Percentiles rank a stretch among this genome's conserved stretches.
Evolutionary conservation across 257 asterid genomes (phyloP).

Genomic region (Cruciata laevipes): DNA sequence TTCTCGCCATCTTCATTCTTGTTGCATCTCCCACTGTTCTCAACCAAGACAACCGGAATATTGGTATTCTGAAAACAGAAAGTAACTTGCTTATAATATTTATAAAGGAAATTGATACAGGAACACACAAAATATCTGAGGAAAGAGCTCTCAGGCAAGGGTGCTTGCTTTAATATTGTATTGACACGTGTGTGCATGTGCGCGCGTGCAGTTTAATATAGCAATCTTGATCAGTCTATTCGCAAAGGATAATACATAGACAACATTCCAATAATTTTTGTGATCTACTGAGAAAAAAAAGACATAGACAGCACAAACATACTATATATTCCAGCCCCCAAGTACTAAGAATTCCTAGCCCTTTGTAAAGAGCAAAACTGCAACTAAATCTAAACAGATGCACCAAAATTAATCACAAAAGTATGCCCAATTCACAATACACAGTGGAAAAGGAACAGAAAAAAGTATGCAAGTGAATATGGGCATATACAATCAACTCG

Average conservation of each 20-base stretch:
- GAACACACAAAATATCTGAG: not conserved
- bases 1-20: constrained; percentile 88
- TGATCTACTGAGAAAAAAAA: not conserved
- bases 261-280: not conserved
- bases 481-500: not conserved
- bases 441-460: no score
- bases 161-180: not conserved
- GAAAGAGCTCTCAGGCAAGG: not conserved
- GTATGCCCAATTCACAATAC: no score
- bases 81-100: constrained; percentile 15
- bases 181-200: no score
- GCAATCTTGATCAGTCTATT: not conserved
- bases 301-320: not conserved
- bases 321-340: not conserved
- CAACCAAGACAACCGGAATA: constrained; percentile 85
- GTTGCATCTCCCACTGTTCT: constrained; percentile 91
- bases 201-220: not conserved
- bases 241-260: not conserved
- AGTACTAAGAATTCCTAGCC: not conserved
- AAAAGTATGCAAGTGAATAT: not conserved
- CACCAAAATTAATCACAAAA: no score
- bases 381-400: not conserved
- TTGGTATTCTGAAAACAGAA: constrained; percentile 36
- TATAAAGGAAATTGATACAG: not conserved
- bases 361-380: no score